Conservation (phyloP, 1,139 yeast species). For the Ogataea hybrid region DNA sequence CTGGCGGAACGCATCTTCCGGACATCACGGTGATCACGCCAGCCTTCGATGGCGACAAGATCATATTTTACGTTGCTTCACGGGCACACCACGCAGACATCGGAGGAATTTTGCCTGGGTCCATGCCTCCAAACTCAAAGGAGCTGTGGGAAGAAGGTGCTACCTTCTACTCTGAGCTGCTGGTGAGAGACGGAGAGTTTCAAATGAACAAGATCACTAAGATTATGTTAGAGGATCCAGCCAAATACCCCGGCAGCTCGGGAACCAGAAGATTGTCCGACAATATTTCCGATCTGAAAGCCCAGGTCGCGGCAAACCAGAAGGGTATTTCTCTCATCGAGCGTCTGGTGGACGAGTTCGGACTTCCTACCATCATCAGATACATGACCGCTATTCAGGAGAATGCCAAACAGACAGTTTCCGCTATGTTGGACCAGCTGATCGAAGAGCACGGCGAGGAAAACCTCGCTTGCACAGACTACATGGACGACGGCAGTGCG, state of each 20-base stretch:
- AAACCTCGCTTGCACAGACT: conserved; percentile 46
- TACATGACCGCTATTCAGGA: conserved; percentile 63
- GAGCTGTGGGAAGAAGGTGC: conserved; percentile 67
- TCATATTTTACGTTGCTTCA: conserved; percentile 61
- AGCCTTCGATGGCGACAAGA: conserved; percentile 40
- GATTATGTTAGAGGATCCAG: conserved; percentile 50
- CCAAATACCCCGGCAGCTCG: conserved; percentile 53
- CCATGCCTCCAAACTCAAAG: conserved; percentile 62
- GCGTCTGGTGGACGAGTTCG: conserved; percentile 48
- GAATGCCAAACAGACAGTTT: conserved; percentile 57
- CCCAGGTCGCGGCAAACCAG: conserved; percentile 67
- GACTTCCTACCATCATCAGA: conserved; percentile 48
- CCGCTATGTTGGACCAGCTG: conserved; percentile 32
- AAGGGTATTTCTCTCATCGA: conserved; percentile 55
- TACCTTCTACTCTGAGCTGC: conserved; percentile 51
- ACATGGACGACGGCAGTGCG: conserved; percentile 61
- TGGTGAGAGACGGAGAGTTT: conserved; percentile 53
- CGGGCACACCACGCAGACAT: conserved; percentile 71
- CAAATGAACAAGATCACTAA: conserved; percentile 50
- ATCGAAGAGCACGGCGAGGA: conserved; percentile 35
- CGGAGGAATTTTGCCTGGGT: conserved; percentile 66
- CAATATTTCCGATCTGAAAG: conserved; percentile 61
- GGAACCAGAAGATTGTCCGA: conserved; percentile 61
- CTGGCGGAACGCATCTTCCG: conserved; percentile 66
- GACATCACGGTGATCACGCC: conserved; percentile 80